Conservation (phyloP, 768 basidiomycete genomes). For the Kwoniella mangroviensis region DNA sequence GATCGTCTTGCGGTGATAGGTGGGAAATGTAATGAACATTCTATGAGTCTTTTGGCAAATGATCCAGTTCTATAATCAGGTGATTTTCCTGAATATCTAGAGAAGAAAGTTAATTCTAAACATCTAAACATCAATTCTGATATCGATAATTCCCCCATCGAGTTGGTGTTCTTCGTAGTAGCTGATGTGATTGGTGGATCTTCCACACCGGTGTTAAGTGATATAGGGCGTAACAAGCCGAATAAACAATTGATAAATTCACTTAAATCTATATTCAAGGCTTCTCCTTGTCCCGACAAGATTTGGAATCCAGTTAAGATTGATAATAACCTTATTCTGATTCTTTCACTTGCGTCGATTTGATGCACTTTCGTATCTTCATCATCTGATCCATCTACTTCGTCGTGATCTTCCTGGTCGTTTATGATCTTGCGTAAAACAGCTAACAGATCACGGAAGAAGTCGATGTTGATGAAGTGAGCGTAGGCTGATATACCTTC, state of each 20-base stretch:
- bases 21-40: conserved; percentile 80
- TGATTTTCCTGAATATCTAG: conserved; percentile 59
- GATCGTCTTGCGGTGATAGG: conserved; percentile 68
- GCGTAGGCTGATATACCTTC: conserved; percentile 91
- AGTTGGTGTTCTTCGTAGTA: conserved; percentile 24
- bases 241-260: conserved; percentile 88
- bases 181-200: conserved; percentile 57
- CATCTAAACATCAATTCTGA: conserved; percentile 79
- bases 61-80: conserved; percentile 81
- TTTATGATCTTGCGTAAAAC: conserved; percentile 78
- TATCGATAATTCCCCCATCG: conserved; percentile 46
- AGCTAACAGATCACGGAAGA: conserved; percentile 91
- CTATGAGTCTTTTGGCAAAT: conserved; percentile 89
- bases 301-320: conserved; percentile 98
- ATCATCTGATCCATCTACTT: conserved; percentile 53
- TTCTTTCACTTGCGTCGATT: conserved; percentile 56
- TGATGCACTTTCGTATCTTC: conserved; percentile 42
- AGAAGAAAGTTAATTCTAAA: conserved; percentile 78
- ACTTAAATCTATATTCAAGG: conserved; percentile 90
- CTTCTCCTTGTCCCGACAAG: conserved; percentile 96
- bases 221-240: conserved; percentile 75
- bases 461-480: conserved; percentile 96
- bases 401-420: conserved; percentile 58
- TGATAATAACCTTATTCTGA: conserved; percentile 69
- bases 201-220: conserved; percentile 71